Base-by-base conservation (phyloP, 495 filamentous ascomycete species). In the Rostrohypoxylon terebratum region DNA sequence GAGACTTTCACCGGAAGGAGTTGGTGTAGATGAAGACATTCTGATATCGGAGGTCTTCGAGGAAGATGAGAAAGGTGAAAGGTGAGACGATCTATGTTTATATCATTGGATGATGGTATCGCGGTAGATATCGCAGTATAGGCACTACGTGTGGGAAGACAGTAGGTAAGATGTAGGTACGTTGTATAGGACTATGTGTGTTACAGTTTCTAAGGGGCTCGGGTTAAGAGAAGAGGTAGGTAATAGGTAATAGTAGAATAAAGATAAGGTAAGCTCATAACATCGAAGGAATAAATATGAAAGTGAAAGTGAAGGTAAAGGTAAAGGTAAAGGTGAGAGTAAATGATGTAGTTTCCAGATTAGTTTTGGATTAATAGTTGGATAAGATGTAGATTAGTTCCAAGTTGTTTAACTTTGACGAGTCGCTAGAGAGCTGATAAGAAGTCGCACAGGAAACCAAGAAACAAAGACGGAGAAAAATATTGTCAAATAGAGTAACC, bases 11-110 rank as follows among this genome's bases (percentile, higher is more conserved):
- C 54, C 44, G 14, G 71, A 54, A 50, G 68, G 68, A 53, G 61
- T 71, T 14, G 74, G 71, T 50, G 71, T 70, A 45, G 77, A 75
- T 11, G 71, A 13, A 59, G 73, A 69, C 70, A 76, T 72, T 20
- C 47, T 53, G 71, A 58, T 38, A 20, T 7, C 8, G 20, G 18
- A 71, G 23, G 28, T 72, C 31, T 63, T 58, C 16, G 2, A 58
- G 44, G 45, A 23, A 38, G 64, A 72, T 44, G 53, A 68, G 64
- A 36, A 23, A 38, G 64, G 68, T 44, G 53, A 68, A 59, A 36
- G 69, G 59, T 42, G 58, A 57, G 11, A 11, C 34, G 28, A 38
- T 16, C 44, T 33, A 34, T 34, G 20, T 7, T 47, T 34, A 36
- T 53, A 42, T 54, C 44, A 63, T 28, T 25, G 13, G 36, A 40